Conservation (phyloP, 257 asterid genomes). For the Solanum chmielewskii region DNA sequence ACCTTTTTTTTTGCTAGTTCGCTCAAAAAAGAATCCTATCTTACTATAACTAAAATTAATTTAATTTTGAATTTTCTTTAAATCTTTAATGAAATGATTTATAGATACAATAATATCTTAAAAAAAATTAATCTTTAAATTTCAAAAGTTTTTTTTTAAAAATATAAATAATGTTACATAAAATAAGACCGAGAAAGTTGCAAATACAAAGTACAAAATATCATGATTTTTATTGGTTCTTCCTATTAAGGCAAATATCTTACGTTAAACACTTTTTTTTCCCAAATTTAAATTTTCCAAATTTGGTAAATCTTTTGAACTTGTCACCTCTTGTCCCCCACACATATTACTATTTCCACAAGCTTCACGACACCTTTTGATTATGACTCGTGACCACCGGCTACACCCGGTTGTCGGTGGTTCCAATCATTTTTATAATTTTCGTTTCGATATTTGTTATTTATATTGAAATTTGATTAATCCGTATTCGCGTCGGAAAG, state of each 20-base stretch:
- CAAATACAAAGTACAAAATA: not conserved
- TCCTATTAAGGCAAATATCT: not conserved
- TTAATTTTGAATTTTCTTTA: no score
- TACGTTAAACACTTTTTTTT: not conserved
- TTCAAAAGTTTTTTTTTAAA: no score
- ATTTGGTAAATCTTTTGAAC: not conserved
- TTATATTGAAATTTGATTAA: no score
- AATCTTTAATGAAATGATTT: no score
- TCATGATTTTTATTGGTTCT: not conserved
- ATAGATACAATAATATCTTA: no score
- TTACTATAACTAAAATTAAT: no score
- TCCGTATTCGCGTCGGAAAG: accelerated
- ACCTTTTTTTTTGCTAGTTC: not conserved
- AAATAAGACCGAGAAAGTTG: accelerated
- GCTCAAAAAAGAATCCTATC: no score
- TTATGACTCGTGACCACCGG: not conserved
- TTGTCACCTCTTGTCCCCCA: not conserved
- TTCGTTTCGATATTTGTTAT: no score
- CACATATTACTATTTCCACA: not conserved
- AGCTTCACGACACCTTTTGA: not conserved
- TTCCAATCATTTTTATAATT: not conserved
- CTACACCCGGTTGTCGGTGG: not conserved
- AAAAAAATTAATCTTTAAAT: no score
- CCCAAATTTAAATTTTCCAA: not conserved
- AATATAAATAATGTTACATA: no score